A percentile compares a stretch with the other conserved stretches of the same genome.
Conservation (phyloP, 768 basidiomycete species). For the Xanthoconium purpureum region DNA sequence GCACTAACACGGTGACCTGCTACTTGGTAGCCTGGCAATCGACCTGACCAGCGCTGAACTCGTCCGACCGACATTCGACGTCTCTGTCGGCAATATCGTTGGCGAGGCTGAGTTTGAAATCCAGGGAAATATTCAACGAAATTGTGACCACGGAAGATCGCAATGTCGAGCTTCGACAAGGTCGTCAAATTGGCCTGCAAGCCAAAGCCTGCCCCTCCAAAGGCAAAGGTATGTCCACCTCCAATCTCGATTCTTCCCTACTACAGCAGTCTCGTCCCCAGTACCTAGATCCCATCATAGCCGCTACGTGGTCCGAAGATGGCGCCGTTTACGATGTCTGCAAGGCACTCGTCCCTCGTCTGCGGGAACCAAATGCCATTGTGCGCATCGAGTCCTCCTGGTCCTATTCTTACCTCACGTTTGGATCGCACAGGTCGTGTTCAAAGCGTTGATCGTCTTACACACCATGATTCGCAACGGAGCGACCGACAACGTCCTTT, state of each 20-base stretch:
- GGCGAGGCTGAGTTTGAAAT: slow-evolving; percentile 29
- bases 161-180: slow-evolving; percentile 83
- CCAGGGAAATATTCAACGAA: slow-evolving; percentile 7
- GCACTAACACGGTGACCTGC: too few relatives aligned
- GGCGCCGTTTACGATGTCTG: slow-evolving; percentile 92
- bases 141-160: neutral
- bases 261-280: slow-evolving; percentile 28
- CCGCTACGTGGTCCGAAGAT: slow-evolving; percentile 95
- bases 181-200: slow-evolving; percentile 96
- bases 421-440: slow-evolving; percentile 66
- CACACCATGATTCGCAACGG: slow-evolving; percentile 97
- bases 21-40: too few relatives aligned
- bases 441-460: slow-evolving; percentile 93
- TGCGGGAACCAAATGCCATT: slow-evolving; percentile 89
- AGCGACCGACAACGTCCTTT: slow-evolving; percentile 88
- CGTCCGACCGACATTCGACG: neutral
- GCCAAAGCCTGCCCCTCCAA: slow-evolving; percentile 93
- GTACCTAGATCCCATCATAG: slow-evolving; percentile 96
- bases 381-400: slow-evolving; percentile 45
- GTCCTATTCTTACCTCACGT: neutral
- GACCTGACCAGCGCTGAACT: too few relatives aligned
- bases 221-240: slow-evolving; percentile 72
- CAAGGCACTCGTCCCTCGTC: slow-evolving; percentile 77
- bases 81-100: neutral
- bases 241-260: neutral